phyloP scores from a whole-genome alignment of 805 yeast species.

The Vanderwaltozyma yarrowii region DNA sequence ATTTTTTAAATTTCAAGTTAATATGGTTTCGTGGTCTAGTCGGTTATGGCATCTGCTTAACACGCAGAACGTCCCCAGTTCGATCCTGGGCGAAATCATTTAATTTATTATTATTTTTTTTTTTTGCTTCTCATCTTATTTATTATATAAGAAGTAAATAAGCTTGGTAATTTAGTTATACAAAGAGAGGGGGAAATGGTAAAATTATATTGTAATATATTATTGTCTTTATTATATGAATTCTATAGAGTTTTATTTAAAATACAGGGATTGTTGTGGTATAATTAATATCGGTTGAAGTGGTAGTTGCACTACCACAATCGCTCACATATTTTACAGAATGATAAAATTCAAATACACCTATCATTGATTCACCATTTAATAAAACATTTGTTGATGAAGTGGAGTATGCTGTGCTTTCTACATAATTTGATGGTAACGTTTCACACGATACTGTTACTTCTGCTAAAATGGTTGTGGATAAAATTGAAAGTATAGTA shows the following conservation, averaged over 20 bases:
- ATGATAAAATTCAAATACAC: slow-evolving; percentile 16
- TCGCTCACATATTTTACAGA: slow-evolving; percentile 16
- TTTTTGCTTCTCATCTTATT: no score
- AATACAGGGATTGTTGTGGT: not conserved
- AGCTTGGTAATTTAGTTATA: no score
- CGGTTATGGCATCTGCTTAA: slow-evolving; percentile 99
- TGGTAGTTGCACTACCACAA: slow-evolving; percentile 8
- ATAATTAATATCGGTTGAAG: not conserved
- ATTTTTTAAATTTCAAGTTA: not conserved
- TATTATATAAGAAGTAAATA: no score
- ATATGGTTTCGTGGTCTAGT: slow-evolving; percentile 95
- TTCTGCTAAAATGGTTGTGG: not conserved
- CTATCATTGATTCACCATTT: slow-evolving; percentile 12
- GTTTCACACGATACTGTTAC: slow-evolving; percentile 1
- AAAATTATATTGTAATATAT: no score
- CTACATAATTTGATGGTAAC: slow-evolving; percentile 16
- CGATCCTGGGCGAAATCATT: slow-evolving; percentile 99
- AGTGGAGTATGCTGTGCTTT: slow-evolving; percentile 18
- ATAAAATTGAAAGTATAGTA: not conserved
- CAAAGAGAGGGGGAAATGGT: no score
- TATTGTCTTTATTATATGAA: no score
- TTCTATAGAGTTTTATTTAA: not conserved
- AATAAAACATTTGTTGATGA: slow-evolving; percentile 10
- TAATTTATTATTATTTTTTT: slow-evolving; percentile 25
- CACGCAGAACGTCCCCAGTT: slow-evolving; percentile 99